Evolutionary conservation across 305 asterid species (phyloP), one percentile per base, ranked within the genome.

Genomic region (Fraxinus albicans): DNA sequence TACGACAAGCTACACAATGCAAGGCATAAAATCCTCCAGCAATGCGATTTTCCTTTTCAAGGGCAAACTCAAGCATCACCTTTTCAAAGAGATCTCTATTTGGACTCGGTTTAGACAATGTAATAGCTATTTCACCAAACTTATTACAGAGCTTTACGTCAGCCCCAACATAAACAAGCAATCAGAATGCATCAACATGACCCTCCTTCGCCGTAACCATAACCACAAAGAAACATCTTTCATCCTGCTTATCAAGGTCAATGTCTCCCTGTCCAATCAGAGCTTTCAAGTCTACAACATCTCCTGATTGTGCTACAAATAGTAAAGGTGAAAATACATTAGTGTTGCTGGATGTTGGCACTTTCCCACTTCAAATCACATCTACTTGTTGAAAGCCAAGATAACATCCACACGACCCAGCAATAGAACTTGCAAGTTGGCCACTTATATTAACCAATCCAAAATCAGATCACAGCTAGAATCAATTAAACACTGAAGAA

Each of bases 121-220:
- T 80, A 53, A 94, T 84, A 0, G 96, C 97, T 44, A 86, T 93
- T 83, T 90, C 94, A 7, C 95, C 96, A 10, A 88, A 69, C 87
- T 90, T 90, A 82, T 90, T 94, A 73, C 83, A 40, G 65, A 91
- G 89, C 87, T 89, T 94, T 33, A 94, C 94, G 50, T 94, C 94
- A 17, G 97, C 96, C 44, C 97, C 97, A 35, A 93, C 93, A 76
- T 89, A 88, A 21, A 94, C 97, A 34, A 94, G 96, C 85, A 91
- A 73, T 23, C 94, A 90, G 82, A 93, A 94, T 47, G 92, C 94
- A 70, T 93, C 95, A 50, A 93, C 91, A n/a, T 94, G 96, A 38
- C 94, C 96, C 86, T 93, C 92, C 83, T 74, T 86, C 81, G 97
- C 96, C 60, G 98, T 91, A 72, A 91, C 72, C 98, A 94, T 91